phyloP scores from a whole-genome alignment of 192 early-diverging fungal genomes.

The Mortierella antarctica region DNA sequence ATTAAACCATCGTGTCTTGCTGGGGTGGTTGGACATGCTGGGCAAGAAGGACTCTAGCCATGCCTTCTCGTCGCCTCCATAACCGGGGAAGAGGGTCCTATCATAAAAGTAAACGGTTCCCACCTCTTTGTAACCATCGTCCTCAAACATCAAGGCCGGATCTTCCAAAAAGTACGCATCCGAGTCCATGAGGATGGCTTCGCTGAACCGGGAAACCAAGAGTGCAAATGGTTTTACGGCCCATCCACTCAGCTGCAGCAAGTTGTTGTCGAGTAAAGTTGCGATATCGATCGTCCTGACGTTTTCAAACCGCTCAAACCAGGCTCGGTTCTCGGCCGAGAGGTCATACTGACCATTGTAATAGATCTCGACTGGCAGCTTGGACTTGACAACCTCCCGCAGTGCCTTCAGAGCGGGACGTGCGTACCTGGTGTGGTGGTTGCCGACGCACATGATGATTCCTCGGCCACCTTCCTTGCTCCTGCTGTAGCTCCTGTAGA shows the following conservation, averaged over 20 bases:
- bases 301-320: constrained; percentile 34
- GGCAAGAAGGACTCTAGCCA: constrained; percentile 67
- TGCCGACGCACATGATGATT: constrained; percentile 57
- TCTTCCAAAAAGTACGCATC: constrained; percentile 70
- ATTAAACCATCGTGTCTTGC: constrained; percentile 53
- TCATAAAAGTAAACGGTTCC: constrained; percentile 70
- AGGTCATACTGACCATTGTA: constrained; percentile 62
- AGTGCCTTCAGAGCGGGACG: constrained; percentile 45
- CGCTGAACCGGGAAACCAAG: constrained; percentile 62
- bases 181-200: constrained; percentile 74
- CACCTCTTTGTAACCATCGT: constrained; percentile 54
- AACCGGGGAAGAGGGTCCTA: constrained; percentile 55
- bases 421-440: constrained; percentile 55
- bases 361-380: constrained; percentile 70
- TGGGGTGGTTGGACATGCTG: constrained; percentile 44
- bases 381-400: constrained; percentile 52
- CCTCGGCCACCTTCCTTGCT: constrained; percentile 20
- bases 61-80: constrained; percentile 5
- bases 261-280: constrained; percentile 48
- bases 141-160: constrained; percentile 63
- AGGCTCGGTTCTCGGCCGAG: constrained; percentile 18
- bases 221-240: constrained; percentile 72
- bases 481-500: constrained; percentile 1
- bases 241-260: constrained; percentile 59
- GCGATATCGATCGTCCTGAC: constrained; percentile 50